Percentiles rank a stretch among this genome's conserved stretches.
phyloP scores from a whole-genome alignment of 495 filamentous ascomycete genomes.

The Lophium mytilinum region DNA sequence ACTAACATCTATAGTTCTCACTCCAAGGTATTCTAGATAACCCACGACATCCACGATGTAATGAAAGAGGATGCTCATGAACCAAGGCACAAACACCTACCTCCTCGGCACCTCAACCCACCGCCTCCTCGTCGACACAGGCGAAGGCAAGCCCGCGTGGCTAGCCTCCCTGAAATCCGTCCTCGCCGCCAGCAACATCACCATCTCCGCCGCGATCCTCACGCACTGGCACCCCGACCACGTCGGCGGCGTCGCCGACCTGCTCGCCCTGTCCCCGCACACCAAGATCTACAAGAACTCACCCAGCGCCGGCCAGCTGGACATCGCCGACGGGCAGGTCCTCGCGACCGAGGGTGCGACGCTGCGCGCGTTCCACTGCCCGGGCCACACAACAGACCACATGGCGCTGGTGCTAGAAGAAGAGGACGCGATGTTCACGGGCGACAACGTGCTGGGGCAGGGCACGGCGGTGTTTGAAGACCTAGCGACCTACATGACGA shows the following conservation, averaged over 20 bases:
- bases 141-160: slow-evolving; percentile 42
- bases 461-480: slow-evolving; percentile 92
- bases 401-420: slow-evolving; percentile 55
- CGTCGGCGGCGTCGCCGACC: slow-evolving; percentile 60
- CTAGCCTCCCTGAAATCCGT: slow-evolving; percentile 49
- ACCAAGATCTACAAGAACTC: slow-evolving; percentile 48
- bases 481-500: slow-evolving; percentile 61
- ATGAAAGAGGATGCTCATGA: too few relatives aligned
- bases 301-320: slow-evolving; percentile 31
- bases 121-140: slow-evolving; percentile 35
- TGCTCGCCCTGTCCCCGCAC: slow-evolving; percentile 53
- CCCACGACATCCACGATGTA: too few relatives aligned
- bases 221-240: slow-evolving; percentile 94
- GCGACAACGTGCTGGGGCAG: slow-evolving; percentile 90
- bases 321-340: slow-evolving; percentile 54
- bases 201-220: slow-evolving; percentile 56
- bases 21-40: too few relatives aligned
- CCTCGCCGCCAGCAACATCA: slow-evolving; percentile 56
- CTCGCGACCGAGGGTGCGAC: slow-evolving; percentile 72
- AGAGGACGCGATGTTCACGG: slow-evolving; percentile 84
- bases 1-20: slow-evolving; percentile 27
- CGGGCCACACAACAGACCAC: slow-evolving; percentile 84
- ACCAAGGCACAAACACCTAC: slow-evolving; percentile 37
- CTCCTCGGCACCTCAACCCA: slow-evolving; percentile 31
- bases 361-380: slow-evolving; percentile 64